Conservation (phyloP, 768 basidiomycete species). For the Termitomyces sp. region DNA sequence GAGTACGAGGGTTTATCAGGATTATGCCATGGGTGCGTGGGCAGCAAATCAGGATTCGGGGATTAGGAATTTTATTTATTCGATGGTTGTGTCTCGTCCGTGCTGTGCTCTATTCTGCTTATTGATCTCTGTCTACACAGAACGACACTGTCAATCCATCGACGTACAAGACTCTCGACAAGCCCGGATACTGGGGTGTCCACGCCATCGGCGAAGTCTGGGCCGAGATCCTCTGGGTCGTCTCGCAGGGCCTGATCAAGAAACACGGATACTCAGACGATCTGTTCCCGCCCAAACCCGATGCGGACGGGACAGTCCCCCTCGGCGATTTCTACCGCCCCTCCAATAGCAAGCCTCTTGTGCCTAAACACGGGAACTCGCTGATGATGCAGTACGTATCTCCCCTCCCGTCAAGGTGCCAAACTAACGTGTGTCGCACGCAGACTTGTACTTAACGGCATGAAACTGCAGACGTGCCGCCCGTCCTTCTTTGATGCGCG, state of each 20-base stretch:
- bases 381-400: conserved; percentile 58
- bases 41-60: conserved; percentile 73
- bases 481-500: conserved; percentile 89
- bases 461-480: conserved; percentile 93
- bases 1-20: conserved; percentile 64
- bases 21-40: conserved; percentile 94
- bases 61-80: conserved; percentile 88
- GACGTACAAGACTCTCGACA: conserved; percentile 92
- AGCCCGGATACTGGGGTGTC: conserved; percentile 91
- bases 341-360: conserved; percentile 47
- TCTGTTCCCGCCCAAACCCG: conserved; percentile 75
- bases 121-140: conserved; percentile 14
- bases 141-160: conserved; percentile 77
- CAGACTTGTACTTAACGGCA: conserved; percentile 78
- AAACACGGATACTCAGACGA: conserved; percentile 77
- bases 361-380: conserved; percentile 92
- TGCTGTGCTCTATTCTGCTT: not conserved
- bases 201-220: conserved; percentile 93
- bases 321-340: conserved; percentile 70
- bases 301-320: conserved; percentile 58
- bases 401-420: not conserved
- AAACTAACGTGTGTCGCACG: too few species aligned
- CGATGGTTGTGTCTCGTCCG: conserved; percentile 39
- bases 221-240: conserved; percentile 87
- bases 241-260: conserved; percentile 65